Evolutionary conservation across 1,284 basidiomycete genomes (phyloP).

Genomic region (Naganishia liquefaciens): DNA sequence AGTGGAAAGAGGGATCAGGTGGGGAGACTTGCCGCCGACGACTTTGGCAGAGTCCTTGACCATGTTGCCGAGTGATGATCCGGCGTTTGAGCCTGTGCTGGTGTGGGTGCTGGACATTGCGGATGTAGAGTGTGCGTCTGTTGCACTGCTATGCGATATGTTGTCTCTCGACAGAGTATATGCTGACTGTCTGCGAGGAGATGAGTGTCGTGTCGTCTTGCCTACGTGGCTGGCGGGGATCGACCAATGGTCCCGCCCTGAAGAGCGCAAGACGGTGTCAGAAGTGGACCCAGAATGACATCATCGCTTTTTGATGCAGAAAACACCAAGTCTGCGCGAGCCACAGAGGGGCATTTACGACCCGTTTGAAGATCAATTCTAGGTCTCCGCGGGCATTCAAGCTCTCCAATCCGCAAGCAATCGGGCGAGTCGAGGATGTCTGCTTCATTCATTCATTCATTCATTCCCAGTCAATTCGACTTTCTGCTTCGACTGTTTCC

Average conservation of each 20-base stretch:
- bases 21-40: conserved; percentile 18
- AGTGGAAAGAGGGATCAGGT: not conserved
- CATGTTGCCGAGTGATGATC: conserved; percentile 25
- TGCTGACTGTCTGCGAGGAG: no score
- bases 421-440: conserved; percentile 2
- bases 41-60: conserved; percentile 25
- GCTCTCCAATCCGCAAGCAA: not conserved
- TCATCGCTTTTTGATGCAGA: no score
- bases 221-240: no score
- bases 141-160: no score
- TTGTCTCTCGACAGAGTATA: no score
- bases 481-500: not conserved
- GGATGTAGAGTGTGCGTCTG: no score
- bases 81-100: conserved; percentile 23
- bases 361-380: no score
- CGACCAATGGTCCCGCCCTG: no score
- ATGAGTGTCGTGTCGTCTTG: not conserved
- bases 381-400: not conserved
- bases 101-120: not conserved
- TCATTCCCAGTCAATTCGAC: conserved; percentile 1
- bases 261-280: no score
- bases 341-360: no score
- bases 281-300: no score
- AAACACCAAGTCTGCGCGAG: no score
- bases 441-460: not conserved